Conservation (phyloP, 306 rosid species). For the Trifolium fragiferum region DNA sequence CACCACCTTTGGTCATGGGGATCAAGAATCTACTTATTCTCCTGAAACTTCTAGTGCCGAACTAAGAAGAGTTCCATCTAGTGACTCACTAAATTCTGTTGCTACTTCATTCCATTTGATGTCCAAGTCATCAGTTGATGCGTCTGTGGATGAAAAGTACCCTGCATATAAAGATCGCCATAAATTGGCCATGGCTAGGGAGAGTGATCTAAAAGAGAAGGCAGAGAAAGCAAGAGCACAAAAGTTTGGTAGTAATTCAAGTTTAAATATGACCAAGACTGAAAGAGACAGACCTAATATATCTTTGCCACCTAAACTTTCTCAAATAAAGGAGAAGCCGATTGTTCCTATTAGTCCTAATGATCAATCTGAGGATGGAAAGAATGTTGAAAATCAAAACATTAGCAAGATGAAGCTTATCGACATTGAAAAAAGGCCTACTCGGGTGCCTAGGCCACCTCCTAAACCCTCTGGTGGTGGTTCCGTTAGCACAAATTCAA, state of each 20-base stretch:
- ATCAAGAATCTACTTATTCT: conserved; percentile 62
- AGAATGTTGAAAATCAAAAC: conserved; percentile 57
- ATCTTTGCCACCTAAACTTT: conserved; percentile 74
- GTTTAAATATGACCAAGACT: conserved; percentile 50
- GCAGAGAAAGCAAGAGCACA: conserved; percentile 86
- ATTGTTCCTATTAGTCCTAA: conserved; percentile 53
- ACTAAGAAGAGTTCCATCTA: conserved; percentile 59
- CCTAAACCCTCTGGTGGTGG: conserved; percentile 65
- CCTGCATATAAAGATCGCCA: conserved; percentile 94
- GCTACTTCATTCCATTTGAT: conserved; percentile 86
- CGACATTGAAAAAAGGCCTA: conserved; percentile 85
- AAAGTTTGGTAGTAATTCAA: conserved; percentile 71
- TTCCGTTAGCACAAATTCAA: conserved; percentile 49
- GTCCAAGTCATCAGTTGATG: conserved; percentile 92
- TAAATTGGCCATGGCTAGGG: conserved; percentile 89
- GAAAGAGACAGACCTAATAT: conserved; percentile 56
- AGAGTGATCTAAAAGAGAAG: conserved; percentile 76
- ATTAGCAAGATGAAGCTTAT: conserved; percentile 86
- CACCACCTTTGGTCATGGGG: conserved; percentile 77
- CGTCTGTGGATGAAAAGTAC: conserved; percentile 78
- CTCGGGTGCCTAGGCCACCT: conserved; percentile 89
- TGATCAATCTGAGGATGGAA: conserved; percentile 66
- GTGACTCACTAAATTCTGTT: conserved; percentile 69
- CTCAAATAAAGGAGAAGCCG: conserved; percentile 75
- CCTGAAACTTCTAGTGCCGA: conserved; percentile 63